Conservation (phyloP, 2,329 filamentous ascomycete species). For the Penicillium vulpinum region DNA sequence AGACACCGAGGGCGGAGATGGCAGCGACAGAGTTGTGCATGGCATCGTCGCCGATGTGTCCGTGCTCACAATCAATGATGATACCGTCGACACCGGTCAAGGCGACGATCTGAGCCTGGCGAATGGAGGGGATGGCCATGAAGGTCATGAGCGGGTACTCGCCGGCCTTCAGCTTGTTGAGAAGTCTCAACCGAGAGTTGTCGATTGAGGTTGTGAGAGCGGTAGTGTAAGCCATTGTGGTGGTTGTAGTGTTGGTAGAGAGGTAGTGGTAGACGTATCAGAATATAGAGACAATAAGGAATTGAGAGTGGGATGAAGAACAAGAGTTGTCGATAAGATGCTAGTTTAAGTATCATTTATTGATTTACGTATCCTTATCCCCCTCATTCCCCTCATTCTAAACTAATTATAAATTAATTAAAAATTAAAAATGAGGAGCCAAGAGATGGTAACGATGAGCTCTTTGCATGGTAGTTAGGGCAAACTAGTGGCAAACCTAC, state of each 20-base stretch:
- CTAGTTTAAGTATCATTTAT: neutral
- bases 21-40: constrained; percentile 32
- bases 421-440: neutral
- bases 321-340: neutral
- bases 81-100: constrained; percentile 65
- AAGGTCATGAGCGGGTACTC: constrained; percentile 52
- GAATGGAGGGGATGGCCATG: constrained; percentile 50
- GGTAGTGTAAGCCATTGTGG: constrained; percentile 28
- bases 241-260: no score
- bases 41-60: constrained; percentile 30
- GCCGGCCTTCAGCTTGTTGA: constrained; percentile 46
- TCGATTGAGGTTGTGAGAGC: constrained; percentile 35
- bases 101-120: constrained; percentile 57
- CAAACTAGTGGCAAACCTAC: neutral
- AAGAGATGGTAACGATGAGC: neutral
- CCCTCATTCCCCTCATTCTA: neutral
- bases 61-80: constrained; percentile 53
- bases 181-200: constrained; percentile 46
- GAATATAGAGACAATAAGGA: neutral
- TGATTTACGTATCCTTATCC: neutral
- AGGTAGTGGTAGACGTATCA: neutral
- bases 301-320: neutral
- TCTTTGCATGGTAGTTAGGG: constrained; percentile 4
- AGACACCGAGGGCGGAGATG: constrained; percentile 27
- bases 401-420: no score